Percentiles rank a stretch among this genome's conserved stretches.
phyloP scores from a whole-genome alignment of 371 early-diverging fungal species.

The Amoeboaphelidium occidentale region DNA sequence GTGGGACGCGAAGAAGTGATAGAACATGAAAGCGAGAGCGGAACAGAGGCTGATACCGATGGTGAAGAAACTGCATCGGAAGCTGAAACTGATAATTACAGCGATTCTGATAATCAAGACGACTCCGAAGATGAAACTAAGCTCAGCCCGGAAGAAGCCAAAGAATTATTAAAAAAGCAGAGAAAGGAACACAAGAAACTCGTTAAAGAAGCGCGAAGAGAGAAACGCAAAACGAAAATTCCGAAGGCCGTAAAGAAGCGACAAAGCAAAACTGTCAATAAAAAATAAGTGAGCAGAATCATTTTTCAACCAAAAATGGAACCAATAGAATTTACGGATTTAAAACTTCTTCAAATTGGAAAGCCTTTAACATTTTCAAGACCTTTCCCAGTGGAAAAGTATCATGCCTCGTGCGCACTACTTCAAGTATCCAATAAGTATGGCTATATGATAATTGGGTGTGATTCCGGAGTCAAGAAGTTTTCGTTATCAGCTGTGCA shows the following conservation, averaged over 20 bases:
- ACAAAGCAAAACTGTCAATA: too few relatives aligned
- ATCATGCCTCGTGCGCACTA: too few relatives aligned
- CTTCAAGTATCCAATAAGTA: too few relatives aligned
- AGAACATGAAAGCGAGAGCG: not conserved
- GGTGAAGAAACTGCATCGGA: not conserved
- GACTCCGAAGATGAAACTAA: conserved; percentile 28
- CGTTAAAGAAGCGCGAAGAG: conserved; percentile 66
- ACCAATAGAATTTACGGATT: too few relatives aligned
- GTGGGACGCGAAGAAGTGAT: not conserved
- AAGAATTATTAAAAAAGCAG: not conserved
- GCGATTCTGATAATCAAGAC: conserved; percentile 6
- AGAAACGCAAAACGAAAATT: conserved; percentile 71
- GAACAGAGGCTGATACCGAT: not conserved
- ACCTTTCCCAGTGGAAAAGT: too few relatives aligned
- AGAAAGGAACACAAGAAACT: conserved; percentile 39
- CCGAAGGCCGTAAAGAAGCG: conserved; percentile 87
- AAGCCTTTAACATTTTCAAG: too few relatives aligned
- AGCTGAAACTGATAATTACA: conserved; percentile 21
- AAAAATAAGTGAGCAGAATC: too few relatives aligned
- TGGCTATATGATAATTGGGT: too few relatives aligned
- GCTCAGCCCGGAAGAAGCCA: conserved; percentile 34
- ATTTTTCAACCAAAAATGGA: too few relatives aligned
- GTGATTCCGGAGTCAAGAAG: too few relatives aligned
- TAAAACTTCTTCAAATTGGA: too few relatives aligned
- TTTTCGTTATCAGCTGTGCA: too few relatives aligned